These are phyloP conservation scores for Populus davidiana DNA, from an alignment of 345 rosid species.

Conservation along the genomic window DNA sequence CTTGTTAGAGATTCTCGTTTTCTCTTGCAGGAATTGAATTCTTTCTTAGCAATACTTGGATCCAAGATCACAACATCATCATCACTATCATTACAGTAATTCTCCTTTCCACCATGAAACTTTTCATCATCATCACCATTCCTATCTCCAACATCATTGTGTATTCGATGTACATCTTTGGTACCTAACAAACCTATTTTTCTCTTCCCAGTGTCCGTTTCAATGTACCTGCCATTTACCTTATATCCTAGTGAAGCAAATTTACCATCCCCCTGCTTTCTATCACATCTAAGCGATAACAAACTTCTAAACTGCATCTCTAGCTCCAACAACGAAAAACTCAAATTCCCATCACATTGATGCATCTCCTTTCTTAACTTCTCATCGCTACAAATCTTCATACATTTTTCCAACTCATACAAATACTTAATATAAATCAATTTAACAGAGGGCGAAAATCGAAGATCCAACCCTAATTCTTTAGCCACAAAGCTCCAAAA, in stretches of 20 bases:
- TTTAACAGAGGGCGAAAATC: constrained; percentile 37
- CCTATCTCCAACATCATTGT: constrained; percentile 12
- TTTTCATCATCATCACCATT: constrained; percentile 27
- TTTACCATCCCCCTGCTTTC: constrained; percentile 21
- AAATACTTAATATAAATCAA: constrained; percentile 57
- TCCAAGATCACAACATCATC: constrained; percentile 13
- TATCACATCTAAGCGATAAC: constrained; percentile 24
- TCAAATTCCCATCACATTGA: constrained; percentile 20
- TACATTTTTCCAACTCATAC: constrained; percentile 52
- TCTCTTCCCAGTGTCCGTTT: constrained; percentile 10
- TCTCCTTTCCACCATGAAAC: neutral
- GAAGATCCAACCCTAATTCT: constrained; percentile 47
- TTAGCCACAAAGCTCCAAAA: constrained; percentile 52
- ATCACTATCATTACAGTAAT: neutral
- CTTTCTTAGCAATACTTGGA: constrained; percentile 14
- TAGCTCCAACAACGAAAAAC: constrained; percentile 38
- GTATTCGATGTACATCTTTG: constrained; percentile 12
- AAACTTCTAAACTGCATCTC: constrained; percentile 44
- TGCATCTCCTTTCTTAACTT: constrained; percentile 25
- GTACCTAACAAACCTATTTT: constrained; percentile 11
- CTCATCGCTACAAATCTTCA: constrained; percentile 21
- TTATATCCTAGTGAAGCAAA: constrained; percentile 14
- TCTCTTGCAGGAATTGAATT: constrained; percentile 32
- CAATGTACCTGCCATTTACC: constrained; percentile 14
- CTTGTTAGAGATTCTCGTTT: constrained; percentile 39